Evolutionary conservation across 768 basidiomycete genomes (phyloP).

Genomic region (Phaeotremella skinneri): DNA sequence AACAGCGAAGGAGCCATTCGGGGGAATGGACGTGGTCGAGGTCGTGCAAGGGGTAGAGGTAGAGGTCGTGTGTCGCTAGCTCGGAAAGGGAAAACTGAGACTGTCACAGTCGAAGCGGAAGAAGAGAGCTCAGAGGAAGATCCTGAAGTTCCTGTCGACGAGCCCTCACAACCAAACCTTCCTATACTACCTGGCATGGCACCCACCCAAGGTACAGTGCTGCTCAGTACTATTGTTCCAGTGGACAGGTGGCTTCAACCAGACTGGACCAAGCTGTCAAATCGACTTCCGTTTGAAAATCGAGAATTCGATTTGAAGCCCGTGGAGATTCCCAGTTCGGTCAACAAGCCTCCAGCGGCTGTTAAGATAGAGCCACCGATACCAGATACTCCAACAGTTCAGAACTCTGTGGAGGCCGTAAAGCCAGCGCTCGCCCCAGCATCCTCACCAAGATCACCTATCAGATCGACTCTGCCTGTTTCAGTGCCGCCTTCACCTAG

Average conservation of each 20-base stretch:
- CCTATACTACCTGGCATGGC: conserved; percentile 18
- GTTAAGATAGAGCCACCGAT: background rate
- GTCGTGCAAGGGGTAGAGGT: background rate
- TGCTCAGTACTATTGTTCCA: conserved; percentile 31
- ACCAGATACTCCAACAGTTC: background rate
- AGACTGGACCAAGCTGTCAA: conserved; percentile 28
- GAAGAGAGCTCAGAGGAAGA: background rate
- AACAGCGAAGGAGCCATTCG: background rate
- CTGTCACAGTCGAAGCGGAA: background rate
- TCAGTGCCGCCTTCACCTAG: background rate
- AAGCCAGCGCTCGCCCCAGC: background rate
- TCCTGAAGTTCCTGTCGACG: background rate
- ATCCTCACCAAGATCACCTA: background rate
- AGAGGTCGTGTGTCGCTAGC: background rate
- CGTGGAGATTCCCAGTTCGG: background rate
- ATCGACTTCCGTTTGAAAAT: conserved; percentile 35
- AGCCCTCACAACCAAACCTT: conserved; percentile 8
- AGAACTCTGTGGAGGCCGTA: background rate
- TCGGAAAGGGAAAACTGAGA: background rate
- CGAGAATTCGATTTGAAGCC: conserved; percentile 16
- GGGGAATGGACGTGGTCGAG: background rate
- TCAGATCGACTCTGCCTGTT: too few relatives aligned
- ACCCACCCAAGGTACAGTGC: conserved; percentile 28
- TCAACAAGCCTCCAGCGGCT: background rate
- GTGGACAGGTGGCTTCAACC: conserved; percentile 25